phyloP scores from a whole-genome alignment of 2,329 filamentous ascomycete species.

The Pyrenochaeta sp. region DNA sequence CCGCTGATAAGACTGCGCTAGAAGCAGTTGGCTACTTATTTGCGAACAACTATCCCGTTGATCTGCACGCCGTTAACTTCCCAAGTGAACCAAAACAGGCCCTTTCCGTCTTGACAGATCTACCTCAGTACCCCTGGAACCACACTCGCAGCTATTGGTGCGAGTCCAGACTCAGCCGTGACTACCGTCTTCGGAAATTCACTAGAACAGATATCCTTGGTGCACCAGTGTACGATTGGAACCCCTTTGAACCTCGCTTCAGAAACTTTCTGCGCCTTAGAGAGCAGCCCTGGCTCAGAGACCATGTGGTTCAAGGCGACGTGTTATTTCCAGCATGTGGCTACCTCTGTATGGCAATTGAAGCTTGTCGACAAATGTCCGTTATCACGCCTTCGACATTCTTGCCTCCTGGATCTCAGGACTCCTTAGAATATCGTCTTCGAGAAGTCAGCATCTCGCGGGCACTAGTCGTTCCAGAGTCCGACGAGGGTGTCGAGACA shows the following conservation, averaged over 20 bases:
- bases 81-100: constrained; percentile 10
- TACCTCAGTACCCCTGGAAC: constrained; percentile 48
- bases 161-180: constrained; percentile 27
- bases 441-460: constrained; percentile 26
- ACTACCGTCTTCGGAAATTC: constrained; percentile 23
- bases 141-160: constrained; percentile 40
- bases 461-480: constrained; percentile 33
- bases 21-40: constrained; percentile 12
- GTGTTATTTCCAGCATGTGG: constrained; percentile 27
- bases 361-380: constrained; percentile 18
- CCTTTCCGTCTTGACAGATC: constrained; percentile 18
- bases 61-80: constrained; percentile 13
- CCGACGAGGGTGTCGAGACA: constrained; percentile 33
- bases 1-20: constrained; percentile 9
- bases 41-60: constrained; percentile 1
- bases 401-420: not conserved
- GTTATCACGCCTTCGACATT: constrained; percentile 11
- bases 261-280: constrained; percentile 30
- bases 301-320: constrained; percentile 28
- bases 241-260: constrained; percentile 26
- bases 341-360: constrained; percentile 24
- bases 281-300: constrained; percentile 30
- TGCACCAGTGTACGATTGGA: constrained; percentile 14
- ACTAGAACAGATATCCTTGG: constrained; percentile 28
- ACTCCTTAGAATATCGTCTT: constrained; percentile 17